Conservation (phyloP, 352 stramenopile species). For the Globisporangium cederbergense region DNA sequence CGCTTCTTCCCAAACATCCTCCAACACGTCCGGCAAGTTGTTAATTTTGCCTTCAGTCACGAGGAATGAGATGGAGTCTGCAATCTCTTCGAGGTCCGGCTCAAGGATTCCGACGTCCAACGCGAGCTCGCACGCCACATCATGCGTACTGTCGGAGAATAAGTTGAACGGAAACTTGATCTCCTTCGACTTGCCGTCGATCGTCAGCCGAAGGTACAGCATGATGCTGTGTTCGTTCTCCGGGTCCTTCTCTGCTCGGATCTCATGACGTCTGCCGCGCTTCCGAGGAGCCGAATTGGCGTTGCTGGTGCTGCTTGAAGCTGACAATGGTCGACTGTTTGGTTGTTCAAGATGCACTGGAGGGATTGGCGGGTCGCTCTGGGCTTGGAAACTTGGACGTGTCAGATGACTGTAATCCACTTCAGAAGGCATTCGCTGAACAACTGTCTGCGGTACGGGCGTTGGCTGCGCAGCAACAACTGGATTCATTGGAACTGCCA, state of each 20-base stretch:
- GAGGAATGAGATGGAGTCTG: slow-evolving; percentile 90
- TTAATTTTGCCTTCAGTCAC: slow-evolving; percentile 85
- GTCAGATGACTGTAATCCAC: slow-evolving; percentile 22
- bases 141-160: slow-evolving; percentile 91
- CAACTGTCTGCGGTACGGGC: background rate
- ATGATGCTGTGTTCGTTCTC: slow-evolving; percentile 82
- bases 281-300: slow-evolving; percentile 28
- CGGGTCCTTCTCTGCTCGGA: slow-evolving; percentile 76
- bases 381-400: slow-evolving; percentile 17
- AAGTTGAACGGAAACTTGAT: slow-evolving; percentile 97
- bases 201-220: slow-evolving; percentile 88
- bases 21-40: slow-evolving; percentile 69
- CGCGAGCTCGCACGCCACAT: slow-evolving; percentile 94
- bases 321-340: slow-evolving; percentile 28
- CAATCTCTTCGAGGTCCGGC: slow-evolving; percentile 92
- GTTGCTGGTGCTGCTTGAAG: slow-evolving; percentile 17
- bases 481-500: background rate
- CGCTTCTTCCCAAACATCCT: slow-evolving; percentile 86
- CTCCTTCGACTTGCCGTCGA: slow-evolving; percentile 92
- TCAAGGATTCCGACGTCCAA: slow-evolving; percentile 92
- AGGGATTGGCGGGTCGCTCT: slow-evolving; percentile 4
- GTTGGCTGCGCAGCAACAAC: background rate
- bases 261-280: slow-evolving; percentile 73
- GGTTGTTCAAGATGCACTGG: slow-evolving; percentile 10
- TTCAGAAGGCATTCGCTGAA: background rate